Percentiles rank a stretch among this genome's conserved stretches.
These are phyloP conservation scores for Microsporum ferrugineum DNA, from an alignment of 2,329 filamentous ascomycete genomes.

Conservation along the genomic window DNA sequence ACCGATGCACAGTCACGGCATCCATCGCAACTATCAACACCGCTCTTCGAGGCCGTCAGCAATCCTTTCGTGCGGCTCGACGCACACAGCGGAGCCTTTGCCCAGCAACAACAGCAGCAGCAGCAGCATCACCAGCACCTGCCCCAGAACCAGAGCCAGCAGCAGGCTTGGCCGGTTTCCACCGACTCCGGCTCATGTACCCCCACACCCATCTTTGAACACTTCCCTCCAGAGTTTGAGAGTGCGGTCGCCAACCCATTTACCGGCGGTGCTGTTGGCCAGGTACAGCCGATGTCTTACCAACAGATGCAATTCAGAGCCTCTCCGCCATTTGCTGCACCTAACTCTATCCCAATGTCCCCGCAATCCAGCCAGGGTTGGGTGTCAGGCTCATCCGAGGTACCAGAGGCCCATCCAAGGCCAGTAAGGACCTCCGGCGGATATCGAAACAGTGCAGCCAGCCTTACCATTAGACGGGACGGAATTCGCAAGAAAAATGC, in stretches of 20 bases:
- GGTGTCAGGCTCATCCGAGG: constrained; percentile 38
- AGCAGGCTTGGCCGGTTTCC: constrained; percentile 52
- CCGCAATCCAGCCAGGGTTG: constrained; percentile 51
- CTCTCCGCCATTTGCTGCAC: constrained; percentile 37
- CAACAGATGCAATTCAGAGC: constrained; percentile 34
- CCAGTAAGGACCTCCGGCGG: constrained; percentile 41
- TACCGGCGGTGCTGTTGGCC: constrained; percentile 33
- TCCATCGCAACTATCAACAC: constrained; percentile 33
- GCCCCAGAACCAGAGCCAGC: constrained; percentile 25
- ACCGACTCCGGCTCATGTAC: constrained; percentile 60
- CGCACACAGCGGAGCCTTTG: constrained; percentile 31
- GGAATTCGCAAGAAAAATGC: constrained; percentile 99
- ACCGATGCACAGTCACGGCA: constrained; percentile 33
- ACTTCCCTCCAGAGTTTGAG: constrained; percentile 45
- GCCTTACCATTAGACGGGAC: constrained; percentile 61
- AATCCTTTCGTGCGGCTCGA: constrained; percentile 40
- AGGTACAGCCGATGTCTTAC: constrained; percentile 30
- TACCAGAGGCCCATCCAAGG: constrained; percentile 41
- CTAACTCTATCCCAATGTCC: constrained; percentile 45
- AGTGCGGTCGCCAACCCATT: constrained; percentile 31
- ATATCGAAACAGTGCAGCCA: constrained; percentile 57
- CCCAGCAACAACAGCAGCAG: constrained; percentile 15
- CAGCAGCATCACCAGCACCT: constrained; percentile 15
- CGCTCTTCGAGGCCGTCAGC: constrained; percentile 39
- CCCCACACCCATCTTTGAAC: constrained; percentile 59